A percentile compares a stretch with the other conserved stretches of the same genome.
phyloP scores from a whole-genome alignment of 768 basidiomycete species.

The Asterophora parasitica region DNA sequence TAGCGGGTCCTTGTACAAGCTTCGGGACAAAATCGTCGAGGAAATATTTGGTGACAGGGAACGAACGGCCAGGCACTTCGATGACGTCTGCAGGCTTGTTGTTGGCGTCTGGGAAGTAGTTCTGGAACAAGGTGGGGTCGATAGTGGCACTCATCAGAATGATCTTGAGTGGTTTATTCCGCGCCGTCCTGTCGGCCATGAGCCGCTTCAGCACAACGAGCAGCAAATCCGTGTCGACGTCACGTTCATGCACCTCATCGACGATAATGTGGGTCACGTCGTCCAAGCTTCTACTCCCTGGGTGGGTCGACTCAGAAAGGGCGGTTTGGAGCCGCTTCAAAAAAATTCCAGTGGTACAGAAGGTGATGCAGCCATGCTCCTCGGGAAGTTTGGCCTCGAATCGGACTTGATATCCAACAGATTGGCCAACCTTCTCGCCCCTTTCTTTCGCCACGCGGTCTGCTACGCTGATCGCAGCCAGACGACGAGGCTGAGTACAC shows the following conservation, averaged over 20 bases:
- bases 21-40: slow-evolving; percentile 70
- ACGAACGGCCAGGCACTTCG: slow-evolving; percentile 87
- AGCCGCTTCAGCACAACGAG: slow-evolving; percentile 87
- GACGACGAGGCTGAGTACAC: slow-evolving; percentile 88
- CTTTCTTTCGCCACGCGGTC: slow-evolving; percentile 88
- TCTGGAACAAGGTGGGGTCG: slow-evolving; percentile 83
- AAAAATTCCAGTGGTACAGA: slow-evolving; percentile 91
- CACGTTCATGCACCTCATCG: slow-evolving; percentile 95
- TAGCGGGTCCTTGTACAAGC: slow-evolving; percentile 36
- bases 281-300: slow-evolving; percentile 48
- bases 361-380: slow-evolving; percentile 80
- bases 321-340: slow-evolving; percentile 80
- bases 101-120: slow-evolving; percentile 70
- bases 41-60: slow-evolving; percentile 79
- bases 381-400: slow-evolving; percentile 81
- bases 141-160: slow-evolving; percentile 96
- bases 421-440: slow-evolving; percentile 61
- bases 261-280: slow-evolving; percentile 86
- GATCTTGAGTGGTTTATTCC: slow-evolving; percentile 73
- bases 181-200: slow-evolving; percentile 65
- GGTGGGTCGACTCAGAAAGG: slow-evolving; percentile 39
- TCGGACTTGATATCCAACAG: slow-evolving; percentile 89
- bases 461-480: slow-evolving; percentile 90
- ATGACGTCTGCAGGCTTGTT: slow-evolving; percentile 64
- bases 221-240: slow-evolving; percentile 87